Evolutionary conservation across 2,329 filamentous ascomycete genomes (phyloP), one percentile per base, ranked within the genome.

Genomic region (Colletotrichum karsti): DNA sequence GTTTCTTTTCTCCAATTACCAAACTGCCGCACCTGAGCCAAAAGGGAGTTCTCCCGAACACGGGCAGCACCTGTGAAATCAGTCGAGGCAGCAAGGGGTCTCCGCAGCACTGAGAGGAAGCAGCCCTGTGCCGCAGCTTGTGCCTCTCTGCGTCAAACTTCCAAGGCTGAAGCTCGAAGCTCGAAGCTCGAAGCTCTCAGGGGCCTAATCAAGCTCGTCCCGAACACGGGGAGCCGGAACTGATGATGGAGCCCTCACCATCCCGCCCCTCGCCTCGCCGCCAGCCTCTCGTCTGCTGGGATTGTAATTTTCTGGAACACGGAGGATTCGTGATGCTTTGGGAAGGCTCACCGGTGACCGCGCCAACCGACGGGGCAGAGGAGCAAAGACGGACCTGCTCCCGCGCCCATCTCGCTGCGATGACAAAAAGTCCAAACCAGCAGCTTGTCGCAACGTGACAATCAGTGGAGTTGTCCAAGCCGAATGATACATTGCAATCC

Each of bases 331-430:
- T 46, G 46, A 68, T 64, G 28, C 26, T 59, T 65, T 68, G 54
- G 65, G 65, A 65, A 64, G 30, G 46, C 65, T 65, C 44, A 22
- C 65, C 65, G 65, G 46, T 68, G 65, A 54, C 60, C 60, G 35
- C 33, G 53, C 59, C 64, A 67, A 64, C 64, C 42, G 62, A 67
- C 46, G 64, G 64, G 55, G 60, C 46, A 33, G 55, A 59, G 44
- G 46, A 26, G 37, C 30, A 42, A 57, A 67, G 57, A 26, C 8
- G 46, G 54, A 18, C 35, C 35, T 56, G 18, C 13, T 63, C 37
- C 51, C 42, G 64, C 44, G 8, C 33, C 55, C 55, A 46, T n/a
- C 15, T 41, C 13, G 20, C 30, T n/a, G 55, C 55, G 55, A 37
- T 46, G 55, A 60, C 20, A 51, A 51, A 24, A 51, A 39, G 46